Evolutionary conservation across 345 rosid genomes (phyloP).

Genomic region (Acer negundo): DNA sequence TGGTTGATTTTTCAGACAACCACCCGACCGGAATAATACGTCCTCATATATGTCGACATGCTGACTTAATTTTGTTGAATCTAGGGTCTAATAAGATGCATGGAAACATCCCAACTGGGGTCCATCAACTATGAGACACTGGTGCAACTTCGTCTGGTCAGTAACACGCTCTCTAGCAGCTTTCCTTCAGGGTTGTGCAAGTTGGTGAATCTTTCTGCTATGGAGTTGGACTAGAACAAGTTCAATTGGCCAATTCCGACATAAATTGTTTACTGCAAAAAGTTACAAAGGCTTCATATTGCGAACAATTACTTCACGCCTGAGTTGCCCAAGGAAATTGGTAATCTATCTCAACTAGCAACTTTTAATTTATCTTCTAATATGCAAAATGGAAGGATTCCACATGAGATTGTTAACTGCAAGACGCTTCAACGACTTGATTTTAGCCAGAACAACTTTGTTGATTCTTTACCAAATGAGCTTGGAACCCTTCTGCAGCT

Average conservation of each 20-base stretch:
- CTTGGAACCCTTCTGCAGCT: constrained; percentile 75
- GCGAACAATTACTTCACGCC: too few relatives aligned
- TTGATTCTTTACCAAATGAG: constrained; percentile 39
- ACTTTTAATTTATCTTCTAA: constrained; percentile 78
- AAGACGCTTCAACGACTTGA: background rate
- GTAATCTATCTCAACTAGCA: background rate
- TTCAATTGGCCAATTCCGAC: constrained; percentile 73
- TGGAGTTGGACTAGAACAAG: constrained; percentile 75
- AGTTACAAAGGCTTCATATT: too few relatives aligned
- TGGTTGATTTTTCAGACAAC: constrained; percentile 82
- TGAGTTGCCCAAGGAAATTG: too few relatives aligned
- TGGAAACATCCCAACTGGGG: constrained; percentile 66
- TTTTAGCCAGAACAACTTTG: too few relatives aligned
- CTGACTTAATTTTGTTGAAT: constrained; percentile 66
- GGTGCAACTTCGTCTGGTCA: constrained; percentile 67
- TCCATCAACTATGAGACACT: constrained; percentile 60
- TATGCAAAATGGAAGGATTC: constrained; percentile 62
- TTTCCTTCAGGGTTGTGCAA: constrained; percentile 24
- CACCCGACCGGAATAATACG: constrained; percentile 73
- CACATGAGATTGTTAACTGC: constrained; percentile 68
- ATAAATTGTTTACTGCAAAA: constrained; percentile 60
- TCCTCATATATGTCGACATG: constrained; percentile 57
- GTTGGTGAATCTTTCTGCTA: constrained; percentile 64
- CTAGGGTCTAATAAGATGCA: constrained; percentile 69
- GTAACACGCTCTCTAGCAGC: constrained; percentile 67